A percentile compares a stretch with the other conserved stretches of the same genome.
Conservation (phyloP, 768 basidiomycete species). For the Lactarius evosmus region DNA sequence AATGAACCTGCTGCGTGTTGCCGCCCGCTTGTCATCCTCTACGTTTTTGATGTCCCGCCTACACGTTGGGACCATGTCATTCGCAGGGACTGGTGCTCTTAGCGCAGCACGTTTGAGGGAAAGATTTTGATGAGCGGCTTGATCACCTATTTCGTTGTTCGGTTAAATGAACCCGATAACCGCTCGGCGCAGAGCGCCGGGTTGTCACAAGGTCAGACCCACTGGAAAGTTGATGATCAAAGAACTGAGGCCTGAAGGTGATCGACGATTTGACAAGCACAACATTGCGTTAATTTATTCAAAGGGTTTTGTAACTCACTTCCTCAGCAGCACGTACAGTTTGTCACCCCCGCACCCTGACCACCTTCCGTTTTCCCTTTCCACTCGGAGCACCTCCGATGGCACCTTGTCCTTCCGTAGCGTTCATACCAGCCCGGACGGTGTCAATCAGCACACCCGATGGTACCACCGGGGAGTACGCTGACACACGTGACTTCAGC, state of each 20-base stretch:
- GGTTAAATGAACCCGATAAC: neutral
- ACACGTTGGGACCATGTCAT: neutral
- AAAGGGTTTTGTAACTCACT: constrained; percentile 7
- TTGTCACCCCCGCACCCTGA: constrained; percentile 24
- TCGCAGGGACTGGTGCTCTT: neutral
- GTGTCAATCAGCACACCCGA: constrained; percentile 27
- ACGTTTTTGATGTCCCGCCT: neutral
- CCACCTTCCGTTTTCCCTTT: constrained; percentile 29
- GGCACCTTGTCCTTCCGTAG: constrained; percentile 21
- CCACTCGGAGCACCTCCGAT: constrained; percentile 21
- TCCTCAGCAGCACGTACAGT: constrained; percentile 2
- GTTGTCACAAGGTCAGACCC: too few relatives aligned
- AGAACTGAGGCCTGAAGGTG: neutral
- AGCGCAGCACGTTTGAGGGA: neutral
- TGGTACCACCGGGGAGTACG: constrained; percentile 26
- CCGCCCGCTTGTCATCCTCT: neutral
- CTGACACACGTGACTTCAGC: constrained; percentile 52
- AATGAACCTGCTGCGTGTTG: neutral
- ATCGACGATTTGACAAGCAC: neutral
- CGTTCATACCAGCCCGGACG: constrained; percentile 28
- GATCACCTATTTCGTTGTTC: neutral
- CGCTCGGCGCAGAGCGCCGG: neutral
- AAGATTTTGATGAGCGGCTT: neutral
- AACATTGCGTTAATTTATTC: constrained; percentile 16
- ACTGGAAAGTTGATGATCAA: neutral